Conservation (phyloP, 176 grass and related monocot species). For the Secale cereale region DNA sequence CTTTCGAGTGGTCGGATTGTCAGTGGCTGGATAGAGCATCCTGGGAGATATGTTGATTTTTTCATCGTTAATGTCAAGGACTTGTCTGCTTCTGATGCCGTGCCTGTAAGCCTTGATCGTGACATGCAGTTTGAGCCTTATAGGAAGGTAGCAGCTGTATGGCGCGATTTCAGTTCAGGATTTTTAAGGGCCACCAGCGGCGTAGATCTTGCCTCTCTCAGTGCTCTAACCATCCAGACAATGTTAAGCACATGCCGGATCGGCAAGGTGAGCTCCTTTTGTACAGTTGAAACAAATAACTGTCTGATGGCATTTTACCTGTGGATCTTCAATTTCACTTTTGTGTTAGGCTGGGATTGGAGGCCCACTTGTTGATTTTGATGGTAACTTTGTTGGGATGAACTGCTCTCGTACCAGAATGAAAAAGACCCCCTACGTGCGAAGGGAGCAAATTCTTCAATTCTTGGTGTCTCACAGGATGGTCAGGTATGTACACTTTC, state of each 20-base stretch:
- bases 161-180: neutral
- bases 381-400: slow-evolving; percentile 1
- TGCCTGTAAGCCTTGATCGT: neutral
- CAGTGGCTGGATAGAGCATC: neutral
- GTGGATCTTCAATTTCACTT: neutral
- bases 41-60: neutral
- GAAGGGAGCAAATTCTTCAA: neutral
- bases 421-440: neutral
- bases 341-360: neutral
- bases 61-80: neutral
- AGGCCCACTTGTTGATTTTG: slow-evolving; percentile 12
- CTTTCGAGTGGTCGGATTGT: neutral
- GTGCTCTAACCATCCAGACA: neutral
- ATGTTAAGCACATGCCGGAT: neutral
- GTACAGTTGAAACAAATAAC: neutral
- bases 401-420: neutral
- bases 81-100: neutral
- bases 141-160: neutral
- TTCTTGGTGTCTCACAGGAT: neutral
- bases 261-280: neutral
- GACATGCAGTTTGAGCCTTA: neutral
- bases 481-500: neutral
- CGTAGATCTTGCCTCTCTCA: neutral
- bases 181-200: neutral
- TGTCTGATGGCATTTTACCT: neutral